Base-by-base conservation (phyloP, 2,329 filamentous ascomycete genomes). In the Bipolaris zeicola region DNA sequence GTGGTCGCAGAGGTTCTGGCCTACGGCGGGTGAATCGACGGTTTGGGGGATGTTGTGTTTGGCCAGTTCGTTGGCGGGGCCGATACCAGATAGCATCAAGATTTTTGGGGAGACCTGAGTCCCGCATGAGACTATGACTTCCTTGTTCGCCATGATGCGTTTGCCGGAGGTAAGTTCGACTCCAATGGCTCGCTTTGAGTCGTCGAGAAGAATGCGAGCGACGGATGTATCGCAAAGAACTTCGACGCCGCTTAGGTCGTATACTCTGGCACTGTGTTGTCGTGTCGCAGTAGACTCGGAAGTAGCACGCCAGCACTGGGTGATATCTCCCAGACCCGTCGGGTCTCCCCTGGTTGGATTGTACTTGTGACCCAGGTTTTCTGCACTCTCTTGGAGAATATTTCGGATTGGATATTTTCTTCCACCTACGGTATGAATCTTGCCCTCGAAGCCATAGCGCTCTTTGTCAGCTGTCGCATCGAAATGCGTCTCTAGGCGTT, bases 71-170 rank as follows among this genome's bases (percentile, higher is more conserved):
- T 48, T 47, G 1, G 20, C 31, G 1, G 65, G 67, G 3, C 77
- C 76, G 36, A 78, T 69, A 5, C 76, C 77, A 5, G 74, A 77
- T 1, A 78, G 63, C 64, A 76, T 72, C 61, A 69, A 61, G 1
- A 71, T 52, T 51, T 80, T 77, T 0, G 77, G 79, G 1, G 74
- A 77, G 43, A 73, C 72, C 50, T 77, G 77, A 16, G 64, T 48
- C 24, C 64, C 61, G 2, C 76, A 77, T 0, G 76, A 77, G 1
- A 81, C 51, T 18, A 82, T 77, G 33, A 81, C 72, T 61, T 81
- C 78, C 38, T 77, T 77, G 64, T 62, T 42, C 7, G 56, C 59
- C 22, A 44, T 44, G n/a, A 44, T 36, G n/a, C 22, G 49, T 8
- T 14, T 11, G 16, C 49, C 49, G 14, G 49, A 44, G 14, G 16